These are phyloP conservation scores for Citropsis articulata DNA, from an alignment of 345 rosid genomes.

Conservation along the genomic window DNA sequence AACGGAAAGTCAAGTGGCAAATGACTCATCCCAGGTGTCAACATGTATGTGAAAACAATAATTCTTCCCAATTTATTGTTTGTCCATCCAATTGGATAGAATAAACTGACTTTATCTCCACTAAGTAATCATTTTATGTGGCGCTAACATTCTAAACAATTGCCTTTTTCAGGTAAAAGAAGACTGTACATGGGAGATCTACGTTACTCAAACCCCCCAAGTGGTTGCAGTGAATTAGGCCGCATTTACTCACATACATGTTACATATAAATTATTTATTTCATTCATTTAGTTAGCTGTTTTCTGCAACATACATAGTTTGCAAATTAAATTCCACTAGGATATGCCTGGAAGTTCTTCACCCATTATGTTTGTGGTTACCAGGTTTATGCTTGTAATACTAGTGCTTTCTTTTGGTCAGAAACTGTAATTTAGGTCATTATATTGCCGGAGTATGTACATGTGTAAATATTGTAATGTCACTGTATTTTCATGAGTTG, in stretches of 20 bases:
- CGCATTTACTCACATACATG: background rate
- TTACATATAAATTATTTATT: background rate
- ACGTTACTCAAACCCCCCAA: constrained; percentile 38
- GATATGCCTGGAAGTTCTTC: background rate
- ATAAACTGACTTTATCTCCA: background rate
- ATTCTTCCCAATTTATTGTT: background rate
- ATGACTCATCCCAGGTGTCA: constrained; percentile 26
- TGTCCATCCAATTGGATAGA: background rate
- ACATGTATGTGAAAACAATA: constrained; percentile 31
- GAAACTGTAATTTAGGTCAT: constrained; percentile 4
- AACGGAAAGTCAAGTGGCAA: constrained; percentile 13
- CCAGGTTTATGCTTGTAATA: background rate
- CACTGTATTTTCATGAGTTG: background rate
- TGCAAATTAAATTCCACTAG: background rate
- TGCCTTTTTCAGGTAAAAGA: constrained; percentile 40
- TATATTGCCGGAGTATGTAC: background rate
- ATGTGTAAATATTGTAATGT: constrained; percentile 1
- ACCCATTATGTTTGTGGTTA: background rate
- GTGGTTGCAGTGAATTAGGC: constrained; percentile 40
- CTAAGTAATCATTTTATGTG: background rate
- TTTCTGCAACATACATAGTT: background rate
- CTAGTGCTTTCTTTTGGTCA: background rate
- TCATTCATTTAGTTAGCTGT: background rate
- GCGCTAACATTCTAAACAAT: constrained; percentile 1
- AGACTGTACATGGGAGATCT: constrained; percentile 24